These are phyloP conservation scores for Agarophyton chilense DNA, from an alignment of 23 red algal genomes.

Conservation along the genomic window DNA sequence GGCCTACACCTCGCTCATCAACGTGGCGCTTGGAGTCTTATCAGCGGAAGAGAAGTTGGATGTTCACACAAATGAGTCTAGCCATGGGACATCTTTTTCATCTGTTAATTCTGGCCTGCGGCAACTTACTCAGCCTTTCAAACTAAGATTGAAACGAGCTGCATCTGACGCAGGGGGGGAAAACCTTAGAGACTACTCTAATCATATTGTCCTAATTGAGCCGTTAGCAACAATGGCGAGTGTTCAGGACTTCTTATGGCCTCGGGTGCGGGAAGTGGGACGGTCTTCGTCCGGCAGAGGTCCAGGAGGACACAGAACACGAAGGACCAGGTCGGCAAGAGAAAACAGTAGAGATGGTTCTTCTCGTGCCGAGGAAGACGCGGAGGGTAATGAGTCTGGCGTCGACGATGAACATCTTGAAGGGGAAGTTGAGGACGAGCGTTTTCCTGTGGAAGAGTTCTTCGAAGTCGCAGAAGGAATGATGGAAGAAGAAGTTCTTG, in stretches of 20 bases:
- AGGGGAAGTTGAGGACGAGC: slow-evolving; percentile 24
- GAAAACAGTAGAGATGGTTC: slow-evolving; percentile 29
- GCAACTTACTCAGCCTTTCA: slow-evolving; percentile 86
- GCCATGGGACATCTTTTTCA: slow-evolving; percentile 12
- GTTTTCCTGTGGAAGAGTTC: slow-evolving; percentile 25
- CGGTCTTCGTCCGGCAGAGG: slow-evolving; percentile 7
- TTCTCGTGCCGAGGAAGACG: background rate
- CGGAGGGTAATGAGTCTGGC: background rate
- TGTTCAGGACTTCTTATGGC: slow-evolving; percentile 88
- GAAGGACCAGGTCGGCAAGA: slow-evolving; percentile 7
- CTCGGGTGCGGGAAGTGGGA: slow-evolving; percentile 43
- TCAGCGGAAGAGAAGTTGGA: slow-evolving; percentile 67
- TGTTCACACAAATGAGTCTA: slow-evolving; percentile 27
- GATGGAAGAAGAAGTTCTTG: slow-evolving; percentile 14
- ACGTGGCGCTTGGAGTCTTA: slow-evolving; percentile 46
- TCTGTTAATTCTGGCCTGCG: slow-evolving; percentile 68
- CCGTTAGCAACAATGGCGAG: slow-evolving; percentile 81
- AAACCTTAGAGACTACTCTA: slow-evolving; percentile 75
- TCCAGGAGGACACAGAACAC: background rate
- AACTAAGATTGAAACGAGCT: slow-evolving; percentile 60
- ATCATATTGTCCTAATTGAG: slow-evolving; percentile 87
- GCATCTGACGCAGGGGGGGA: background rate
- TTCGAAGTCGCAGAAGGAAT: slow-evolving; percentile 44
- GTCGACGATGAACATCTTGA: slow-evolving; percentile 22
- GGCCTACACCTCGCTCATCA: slow-evolving; percentile 59